These are phyloP conservation scores for Ceratobasidium sp. DNA, from an alignment of 1,284 basidiomycete species.

Conservation along the genomic window DNA sequence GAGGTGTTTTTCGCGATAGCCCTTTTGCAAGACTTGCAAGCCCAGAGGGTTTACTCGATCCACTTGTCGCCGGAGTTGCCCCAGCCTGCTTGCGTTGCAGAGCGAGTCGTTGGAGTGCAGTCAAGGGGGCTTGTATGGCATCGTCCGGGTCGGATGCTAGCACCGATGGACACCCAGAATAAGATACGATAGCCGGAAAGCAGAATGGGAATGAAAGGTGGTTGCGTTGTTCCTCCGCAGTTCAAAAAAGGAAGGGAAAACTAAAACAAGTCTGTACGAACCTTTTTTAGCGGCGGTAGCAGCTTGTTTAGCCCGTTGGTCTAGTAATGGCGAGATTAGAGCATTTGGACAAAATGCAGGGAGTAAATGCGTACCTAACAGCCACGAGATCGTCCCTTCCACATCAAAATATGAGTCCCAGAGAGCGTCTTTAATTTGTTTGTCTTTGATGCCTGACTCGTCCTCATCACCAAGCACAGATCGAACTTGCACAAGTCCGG, in stretches of 20 bases:
- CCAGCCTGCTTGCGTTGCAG: constrained; percentile 56
- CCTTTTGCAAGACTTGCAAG: constrained; percentile 36
- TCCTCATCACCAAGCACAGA: constrained; percentile 76
- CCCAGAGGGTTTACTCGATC: constrained; percentile 19
- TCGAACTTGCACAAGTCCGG: constrained; percentile 76
- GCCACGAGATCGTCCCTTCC: constrained; percentile 79
- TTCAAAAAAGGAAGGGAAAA: constrained; percentile 30
- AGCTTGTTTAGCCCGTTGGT: constrained; percentile 25
- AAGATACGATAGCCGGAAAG: not conserved
- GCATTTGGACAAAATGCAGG: not conserved
- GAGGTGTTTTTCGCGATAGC: constrained; percentile 34
- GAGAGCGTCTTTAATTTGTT: constrained; percentile 81
- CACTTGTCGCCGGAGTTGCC: not conserved
- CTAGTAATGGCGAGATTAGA: not conserved
- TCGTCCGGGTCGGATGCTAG: constrained; percentile 34
- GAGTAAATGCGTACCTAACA: constrained; percentile 68
- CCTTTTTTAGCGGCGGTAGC: constrained; percentile 74
- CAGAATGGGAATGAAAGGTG: not conserved
- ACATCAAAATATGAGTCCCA: constrained; percentile 94
- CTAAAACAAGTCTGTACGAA: constrained; percentile 62
- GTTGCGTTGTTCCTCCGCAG: not conserved
- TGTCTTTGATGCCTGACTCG: constrained; percentile 77
- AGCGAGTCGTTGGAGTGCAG: constrained; percentile 78
- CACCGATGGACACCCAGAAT: constrained; percentile 26
- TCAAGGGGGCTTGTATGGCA: constrained; percentile 72